Base-by-base conservation (phyloP, 179 eudicot species). In the Camellia oleifera region DNA sequence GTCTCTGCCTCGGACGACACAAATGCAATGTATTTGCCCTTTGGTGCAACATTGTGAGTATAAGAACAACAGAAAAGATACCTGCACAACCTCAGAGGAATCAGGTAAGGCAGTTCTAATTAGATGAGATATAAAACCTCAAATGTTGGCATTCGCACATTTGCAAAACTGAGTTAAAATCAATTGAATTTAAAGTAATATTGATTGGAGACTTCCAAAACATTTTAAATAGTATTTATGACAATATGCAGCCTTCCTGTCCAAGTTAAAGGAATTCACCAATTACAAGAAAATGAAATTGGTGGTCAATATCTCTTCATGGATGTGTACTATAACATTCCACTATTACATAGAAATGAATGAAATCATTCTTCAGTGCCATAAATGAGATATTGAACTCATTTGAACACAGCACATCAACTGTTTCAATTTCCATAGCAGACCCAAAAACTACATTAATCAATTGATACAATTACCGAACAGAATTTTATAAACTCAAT, bases 1-100 rank as follows among this genome's bases (percentile, higher is more conserved):
- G 91, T 91, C 84, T 94, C 98, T 7, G 98, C 98, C 81, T 94
- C 98, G 1, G 98, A 88, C 18, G 98, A 93, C 48, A 93, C 98
- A 86, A 93, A 93, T 42, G 98, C 98, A 79, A 93, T 93, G 80
- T 84, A 92, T 82, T 93, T 93, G 1, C 94, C 96, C 86, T 90
- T 90, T 57, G 98, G 98, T 18, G 96, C 96, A 79, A 93, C 96
- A 80, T 93, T 92, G 89, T 93, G 98, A 46, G 96, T 77, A 72
- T 90, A 93, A 6, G 95, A 93, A 81, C 94, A 91, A 80, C 97
- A 93, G 74, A 93, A 93, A 69, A 93, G 84, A 76, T 92, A 93
- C 98, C 98, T 93, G 84, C 81, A 80, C 42, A 77, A 76, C 7
- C n/a, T 71, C 57, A 56, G 40, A 58, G 11, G 46, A 9, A 57